Evolutionary conservation across 106 monocot species (phyloP).

Genomic region (Amphibolis antarctica): DNA sequence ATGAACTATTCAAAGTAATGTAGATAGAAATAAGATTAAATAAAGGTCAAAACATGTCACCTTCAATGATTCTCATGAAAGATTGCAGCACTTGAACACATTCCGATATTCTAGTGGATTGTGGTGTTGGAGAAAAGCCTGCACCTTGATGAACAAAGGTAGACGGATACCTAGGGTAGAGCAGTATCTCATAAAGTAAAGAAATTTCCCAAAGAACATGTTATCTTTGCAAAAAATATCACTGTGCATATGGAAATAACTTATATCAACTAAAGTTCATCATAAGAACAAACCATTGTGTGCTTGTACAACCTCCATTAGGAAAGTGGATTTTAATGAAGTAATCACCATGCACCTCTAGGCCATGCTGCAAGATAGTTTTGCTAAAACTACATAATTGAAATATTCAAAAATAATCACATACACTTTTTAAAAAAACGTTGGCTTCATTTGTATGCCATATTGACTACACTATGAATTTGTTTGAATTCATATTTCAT

Average conservation of each 20-base stretch:
- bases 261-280: neutral
- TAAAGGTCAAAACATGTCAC: slow-evolving; percentile 11
- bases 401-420: neutral
- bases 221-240: neutral
- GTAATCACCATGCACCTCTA: slow-evolving; percentile 31
- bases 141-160: slow-evolving; percentile 65
- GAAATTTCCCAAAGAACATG: neutral
- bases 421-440: too few relatives aligned
- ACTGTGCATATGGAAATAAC: neutral
- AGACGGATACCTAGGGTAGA: slow-evolving; percentile 51
- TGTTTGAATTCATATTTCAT: too few relatives aligned
- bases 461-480: too few relatives aligned
- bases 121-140: slow-evolving; percentile 61
- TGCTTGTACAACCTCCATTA: slow-evolving; percentile 21
- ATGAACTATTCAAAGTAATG: neutral
- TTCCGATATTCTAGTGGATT: slow-evolving; percentile 43
- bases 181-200: neutral
- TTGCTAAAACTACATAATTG: neutral
- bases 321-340: slow-evolving; percentile 36
- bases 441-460: too few relatives aligned
- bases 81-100: slow-evolving; percentile 39
- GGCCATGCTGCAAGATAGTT: slow-evolving; percentile 43
- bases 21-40: neutral
- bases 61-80: slow-evolving; percentile 40
- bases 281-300: slow-evolving; percentile 39